Percentiles rank a stretch among this genome's conserved stretches.
Evolutionary conservation across 139 green algal genomes (phyloP).

Genomic region (Tetratostichococcus sp.): DNA sequence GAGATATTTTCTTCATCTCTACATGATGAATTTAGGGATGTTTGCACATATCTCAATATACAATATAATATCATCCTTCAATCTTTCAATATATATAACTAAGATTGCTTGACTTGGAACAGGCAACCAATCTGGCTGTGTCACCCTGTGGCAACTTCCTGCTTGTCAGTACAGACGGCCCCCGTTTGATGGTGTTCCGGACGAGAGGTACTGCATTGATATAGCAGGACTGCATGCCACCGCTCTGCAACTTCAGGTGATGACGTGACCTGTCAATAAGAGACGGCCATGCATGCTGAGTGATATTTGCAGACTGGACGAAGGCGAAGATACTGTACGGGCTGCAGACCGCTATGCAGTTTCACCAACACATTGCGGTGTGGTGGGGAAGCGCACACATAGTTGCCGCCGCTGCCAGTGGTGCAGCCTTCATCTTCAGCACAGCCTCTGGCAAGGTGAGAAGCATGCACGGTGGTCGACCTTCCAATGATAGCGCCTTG

Average conservation of each 20-base stretch:
- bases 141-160: conserved; percentile 44
- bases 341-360: conserved; percentile 25
- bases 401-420: conserved; percentile 33
- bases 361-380: conserved; percentile 27
- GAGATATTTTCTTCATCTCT: no score
- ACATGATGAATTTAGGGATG: no score
- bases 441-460: conserved; percentile 39
- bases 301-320: conserved; percentile 26
- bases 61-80: no score
- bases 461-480: no score
- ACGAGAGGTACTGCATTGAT: conserved; percentile 10
- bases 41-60: no score
- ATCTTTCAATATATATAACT: no score
- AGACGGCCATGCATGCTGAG: no score
- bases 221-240: no score
- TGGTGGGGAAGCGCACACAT: conserved; percentile 27
- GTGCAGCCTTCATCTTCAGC: conserved; percentile 47
- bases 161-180: conserved; percentile 47
- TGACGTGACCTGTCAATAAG: no score
- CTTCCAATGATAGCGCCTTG: no score
- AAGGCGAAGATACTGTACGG: conserved; percentile 35
- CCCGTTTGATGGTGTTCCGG: conserved; percentile 45
- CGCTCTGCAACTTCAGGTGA: no score
- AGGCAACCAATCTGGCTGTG: conserved; percentile 33
- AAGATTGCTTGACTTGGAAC: no score